These are phyloP conservation scores for Leptomonas seymouri DNA, from an alignment of 208 protist species.

Conservation along the genomic window DNA sequence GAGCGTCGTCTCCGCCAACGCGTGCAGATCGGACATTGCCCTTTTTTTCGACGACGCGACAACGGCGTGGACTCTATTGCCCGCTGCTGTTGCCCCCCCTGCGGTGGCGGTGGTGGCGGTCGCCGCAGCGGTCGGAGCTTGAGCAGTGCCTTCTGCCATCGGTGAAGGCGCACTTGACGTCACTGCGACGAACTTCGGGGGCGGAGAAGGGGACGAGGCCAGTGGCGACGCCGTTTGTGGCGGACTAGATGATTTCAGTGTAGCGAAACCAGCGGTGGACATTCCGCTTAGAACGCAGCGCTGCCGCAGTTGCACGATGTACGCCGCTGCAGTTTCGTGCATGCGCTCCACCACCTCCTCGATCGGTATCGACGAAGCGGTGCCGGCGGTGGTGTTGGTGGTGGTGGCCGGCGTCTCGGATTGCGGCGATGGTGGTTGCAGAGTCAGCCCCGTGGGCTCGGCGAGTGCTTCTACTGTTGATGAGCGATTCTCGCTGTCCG, in stretches of 20 bases:
- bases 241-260: not conserved
- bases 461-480: not conserved
- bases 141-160: too few species aligned
- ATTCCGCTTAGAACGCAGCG: constrained; percentile 19
- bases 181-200: too few species aligned
- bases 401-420: not conserved
- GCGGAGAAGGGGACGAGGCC: not conserved
- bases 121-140: too few species aligned
- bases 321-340: constrained; percentile 19
- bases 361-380: not conserved
- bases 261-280: not conserved
- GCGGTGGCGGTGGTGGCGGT: not conserved
- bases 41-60: not conserved
- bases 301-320: constrained; percentile 26
- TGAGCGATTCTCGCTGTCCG: not conserved
- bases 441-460: too few species aligned
- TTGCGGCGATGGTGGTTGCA: too few species aligned
- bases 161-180: too few species aligned
- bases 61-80: not conserved
- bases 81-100: not conserved
- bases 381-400: not conserved
- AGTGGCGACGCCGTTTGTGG: not conserved
- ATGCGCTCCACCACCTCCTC: constrained; percentile 1
- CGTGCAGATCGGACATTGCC: not conserved
- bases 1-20: not conserved